A percentile compares a stretch with the other conserved stretches of the same genome.
Evolutionary conservation across 2,329 filamentous ascomycete species (phyloP).

Genomic region (Neonectria faginata): DNA sequence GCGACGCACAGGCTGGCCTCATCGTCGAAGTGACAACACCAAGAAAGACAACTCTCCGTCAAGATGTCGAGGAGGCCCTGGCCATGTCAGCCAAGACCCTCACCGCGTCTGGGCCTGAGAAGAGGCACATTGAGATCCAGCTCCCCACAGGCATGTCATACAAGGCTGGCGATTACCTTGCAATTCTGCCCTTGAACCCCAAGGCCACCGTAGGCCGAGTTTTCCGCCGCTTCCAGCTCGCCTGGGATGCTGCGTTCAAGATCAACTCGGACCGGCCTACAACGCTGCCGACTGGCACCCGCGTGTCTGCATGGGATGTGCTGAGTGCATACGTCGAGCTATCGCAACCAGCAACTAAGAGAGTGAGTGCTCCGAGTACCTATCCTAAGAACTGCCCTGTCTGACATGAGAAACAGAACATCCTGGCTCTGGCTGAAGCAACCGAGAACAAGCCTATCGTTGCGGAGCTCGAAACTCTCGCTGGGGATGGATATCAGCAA

Average conservation of each 20-base stretch:
- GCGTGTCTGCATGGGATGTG: constrained; percentile 72
- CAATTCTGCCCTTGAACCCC: constrained; percentile 78
- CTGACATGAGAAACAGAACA: constrained; percentile 43
- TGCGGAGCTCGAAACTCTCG: constrained; percentile 59
- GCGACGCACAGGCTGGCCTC: constrained; percentile 28
- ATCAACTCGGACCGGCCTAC: constrained; percentile 66
- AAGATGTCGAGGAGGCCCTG: constrained; percentile 42
- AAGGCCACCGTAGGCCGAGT: constrained; percentile 70
- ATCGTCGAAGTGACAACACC: constrained; percentile 40
- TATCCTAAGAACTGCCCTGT: not conserved
- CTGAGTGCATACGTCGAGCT: constrained; percentile 80
- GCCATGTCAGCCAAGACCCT: constrained; percentile 39
- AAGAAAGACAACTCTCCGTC: constrained; percentile 41
- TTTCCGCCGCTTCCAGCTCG: constrained; percentile 73
- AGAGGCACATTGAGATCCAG: constrained; percentile 75
- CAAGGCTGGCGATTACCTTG: constrained; percentile 80
- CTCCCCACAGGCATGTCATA: constrained; percentile 76
- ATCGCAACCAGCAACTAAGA: constrained; percentile 77
- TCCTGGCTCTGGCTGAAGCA: constrained; percentile 60
- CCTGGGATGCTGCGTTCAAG: constrained; percentile 75
- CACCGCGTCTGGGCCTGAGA: constrained; percentile 51
- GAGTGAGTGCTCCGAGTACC: constrained; percentile 54
- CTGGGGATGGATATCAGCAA: constrained; percentile 58
- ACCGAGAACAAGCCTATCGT: constrained; percentile 59
- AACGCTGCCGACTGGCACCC: constrained; percentile 64